Evolutionary conservation across 2,329 filamentous ascomycete genomes (phyloP), one percentile per base, ranked within the genome.

Genomic region (Phaeosphaeriaceae sp.): DNA sequence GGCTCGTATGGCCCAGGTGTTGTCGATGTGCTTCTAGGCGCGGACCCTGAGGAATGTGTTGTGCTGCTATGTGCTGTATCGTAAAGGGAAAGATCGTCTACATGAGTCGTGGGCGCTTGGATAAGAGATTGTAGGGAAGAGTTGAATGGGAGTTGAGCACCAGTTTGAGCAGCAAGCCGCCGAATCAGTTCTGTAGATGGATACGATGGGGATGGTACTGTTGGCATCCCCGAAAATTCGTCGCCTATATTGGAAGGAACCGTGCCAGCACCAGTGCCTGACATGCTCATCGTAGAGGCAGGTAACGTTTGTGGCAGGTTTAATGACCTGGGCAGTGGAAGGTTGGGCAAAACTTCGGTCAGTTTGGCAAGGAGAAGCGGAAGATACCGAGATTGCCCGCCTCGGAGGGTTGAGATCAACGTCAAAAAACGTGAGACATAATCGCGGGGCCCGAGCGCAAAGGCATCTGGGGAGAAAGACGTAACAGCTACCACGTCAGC

Each of bases 291-390:
- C 32, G 64, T 53, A 20, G 67, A 61, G 20, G 60, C 42, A 41
- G 68, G 55, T 34, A 65, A 46, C 29, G 59, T 54, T 50, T 66
- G 68, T 13, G 66, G 58, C 47, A 70, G 45, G 51, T 69, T 67
- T 47, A 73, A 48, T 26, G 68, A 68, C 44, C 65, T 65, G 46
- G 71, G 71, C 46, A 74, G 64, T 44, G 70, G 67, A 13, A 73
- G 65, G 52, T 68, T 72, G 41, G 88, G 87, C 3, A 92, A 75
- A 3, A 87, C 80, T 34, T 93, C 88, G 52, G 87, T 81, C 32
- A 93, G 82, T 75, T 93, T 94, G 68, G 82, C 83, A 46, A 94
- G 75, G 1, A 96, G 80, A 0, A 95, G 79, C 2, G 90, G 90
- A 12, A 93, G 77, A 67, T 91, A 94, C 42, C 88, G 87, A 54